Evolutionary conservation across 2,329 filamentous ascomycete species (phyloP).

Genomic region (Sporothrix mexicana): DNA sequence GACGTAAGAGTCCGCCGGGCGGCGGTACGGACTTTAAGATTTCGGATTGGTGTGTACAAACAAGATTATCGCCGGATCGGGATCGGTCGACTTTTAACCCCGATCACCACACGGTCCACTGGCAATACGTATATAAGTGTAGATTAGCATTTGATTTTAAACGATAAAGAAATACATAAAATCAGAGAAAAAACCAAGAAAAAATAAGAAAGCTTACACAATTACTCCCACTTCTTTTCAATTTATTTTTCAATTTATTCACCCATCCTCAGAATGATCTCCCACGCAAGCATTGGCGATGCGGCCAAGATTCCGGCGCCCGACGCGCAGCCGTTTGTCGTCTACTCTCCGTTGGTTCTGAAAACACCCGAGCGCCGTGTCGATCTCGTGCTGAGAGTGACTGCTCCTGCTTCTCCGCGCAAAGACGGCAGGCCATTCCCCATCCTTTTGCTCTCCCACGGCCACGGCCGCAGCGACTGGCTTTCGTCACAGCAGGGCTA

Average conservation of each 20-base stretch:
- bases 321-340: conserved; percentile 43
- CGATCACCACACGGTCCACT: neutral
- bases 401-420: conserved; percentile 41
- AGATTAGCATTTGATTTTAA: neutral
- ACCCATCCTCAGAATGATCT: conserved; percentile 31
- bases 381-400: conserved; percentile 47
- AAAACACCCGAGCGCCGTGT: conserved; percentile 40
- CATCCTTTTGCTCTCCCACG: conserved; percentile 51
- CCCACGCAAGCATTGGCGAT: conserved; percentile 38
- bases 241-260: neutral
- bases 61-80: conserved; percentile 10
- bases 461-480: conserved; percentile 48
- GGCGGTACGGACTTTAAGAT: neutral
- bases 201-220: no score
- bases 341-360: conserved; percentile 44
- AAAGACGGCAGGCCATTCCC: conserved; percentile 42
- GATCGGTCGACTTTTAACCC: conserved; percentile 12
- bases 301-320: conserved; percentile 45
- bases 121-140: no score
- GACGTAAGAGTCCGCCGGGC: neutral
- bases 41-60: neutral
- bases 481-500: conserved; percentile 52
- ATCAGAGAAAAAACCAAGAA: neutral
- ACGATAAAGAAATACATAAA: no score
- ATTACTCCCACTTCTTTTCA: neutral